Base-by-base conservation (phyloP, 2,329 filamentous ascomycete genomes). In the Ophiostoma sp. region DNA sequence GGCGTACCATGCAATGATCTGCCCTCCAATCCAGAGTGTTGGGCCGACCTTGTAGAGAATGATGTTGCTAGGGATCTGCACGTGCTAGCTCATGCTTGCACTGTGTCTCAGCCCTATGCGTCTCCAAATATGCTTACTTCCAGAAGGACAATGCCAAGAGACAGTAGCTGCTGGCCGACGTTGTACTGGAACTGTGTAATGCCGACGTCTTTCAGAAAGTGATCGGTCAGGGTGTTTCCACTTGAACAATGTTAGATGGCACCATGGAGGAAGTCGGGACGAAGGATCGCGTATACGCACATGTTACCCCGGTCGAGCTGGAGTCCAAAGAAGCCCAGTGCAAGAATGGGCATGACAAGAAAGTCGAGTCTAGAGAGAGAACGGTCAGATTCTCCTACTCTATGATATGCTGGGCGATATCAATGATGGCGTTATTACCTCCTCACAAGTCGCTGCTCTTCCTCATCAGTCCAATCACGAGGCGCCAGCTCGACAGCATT, bases 131-230 rank as follows among this genome's bases (percentile, higher is more conserved):
- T 79, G 73, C 71, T 77, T 16, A 74, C 72, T 49, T 82, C 78
- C 5, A 79, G 77, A 4, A 84, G 11, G 83, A 69, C 68, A 55
- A 69, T 69, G 27, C 68, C 68, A n/a, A 69, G 63, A 7, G 68
- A 69, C 62, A 65, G 77, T 18, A 85, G 76, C 66, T 82, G 82
- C n/a, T 82, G 79, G 0, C 83, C 82, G 7, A 83, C 71, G 66
- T 85, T 85, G 72, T 84, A 80, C 64, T 85, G 79, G 66, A 81
- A 78, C 47, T 83, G 83, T 1, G 77, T 79, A 67, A 85, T 79
- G 14, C 77, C 75, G 5, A 85, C 78, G 68, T 85, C 83, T 3
- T 77, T 69, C 14, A 81, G 78, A 60, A 85, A 79, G 3, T 78
- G 81, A 55, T 84, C 83, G 3, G 83, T 85, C 52, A 85, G 72